These are phyloP conservation scores for Pseudevernia furfuracea DNA, from an alignment of 495 filamentous ascomycete genomes.

Conservation along the genomic window DNA sequence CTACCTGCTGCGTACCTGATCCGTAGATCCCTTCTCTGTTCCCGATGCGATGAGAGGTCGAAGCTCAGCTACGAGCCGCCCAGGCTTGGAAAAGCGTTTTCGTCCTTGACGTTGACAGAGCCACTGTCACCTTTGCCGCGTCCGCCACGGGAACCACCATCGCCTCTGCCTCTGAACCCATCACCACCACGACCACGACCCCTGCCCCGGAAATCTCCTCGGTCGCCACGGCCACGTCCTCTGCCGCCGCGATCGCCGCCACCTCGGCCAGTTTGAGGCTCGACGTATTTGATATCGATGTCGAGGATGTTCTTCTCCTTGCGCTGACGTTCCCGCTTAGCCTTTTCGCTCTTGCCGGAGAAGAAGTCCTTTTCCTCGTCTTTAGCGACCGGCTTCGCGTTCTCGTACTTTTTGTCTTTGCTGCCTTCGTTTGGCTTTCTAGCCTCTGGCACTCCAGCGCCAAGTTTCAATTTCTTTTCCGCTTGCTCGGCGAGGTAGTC, in stretches of 20 bases:
- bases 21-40: not conserved
- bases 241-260: conserved; percentile 47
- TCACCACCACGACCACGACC: conserved; percentile 35
- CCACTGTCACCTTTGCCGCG: conserved; percentile 34
- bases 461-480: conserved; percentile 71
- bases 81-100: conserved; percentile 66
- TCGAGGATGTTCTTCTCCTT: conserved; percentile 87
- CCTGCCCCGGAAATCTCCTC: conserved; percentile 41
- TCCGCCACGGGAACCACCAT: conserved; percentile 34
- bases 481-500: conserved; percentile 85
- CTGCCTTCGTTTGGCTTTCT: conserved; percentile 87
- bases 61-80: conserved; percentile 35
- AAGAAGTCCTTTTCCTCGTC: conserved; percentile 71
- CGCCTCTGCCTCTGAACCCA: conserved; percentile 36
- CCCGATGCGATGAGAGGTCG: not conserved
- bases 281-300: conserved; percentile 73
- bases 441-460: conserved; percentile 49
- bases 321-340: conserved; percentile 78
- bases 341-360: conserved; percentile 65
- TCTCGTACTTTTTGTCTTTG: conserved; percentile 89
- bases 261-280: conserved; percentile 42
- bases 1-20: not conserved
- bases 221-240: conserved; percentile 37
- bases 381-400: conserved; percentile 68
- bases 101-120: conserved; percentile 55